These are phyloP conservation scores for Ophiostoma ulmi DNA, from an alignment of 2,329 filamentous ascomycete species.

Conservation along the genomic window DNA sequence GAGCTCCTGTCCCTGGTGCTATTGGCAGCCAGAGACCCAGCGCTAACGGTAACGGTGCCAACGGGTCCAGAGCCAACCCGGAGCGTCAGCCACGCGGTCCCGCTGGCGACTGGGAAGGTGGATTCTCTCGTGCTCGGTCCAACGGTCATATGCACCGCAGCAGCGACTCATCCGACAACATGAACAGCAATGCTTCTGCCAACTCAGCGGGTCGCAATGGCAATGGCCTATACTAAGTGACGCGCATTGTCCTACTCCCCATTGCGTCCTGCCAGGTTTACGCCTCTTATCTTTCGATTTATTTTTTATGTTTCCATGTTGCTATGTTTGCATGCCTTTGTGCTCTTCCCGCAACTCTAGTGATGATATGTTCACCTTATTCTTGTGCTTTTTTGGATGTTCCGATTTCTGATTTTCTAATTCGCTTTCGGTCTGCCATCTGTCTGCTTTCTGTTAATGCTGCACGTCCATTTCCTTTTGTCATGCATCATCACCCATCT, in stretches of 20 bases:
- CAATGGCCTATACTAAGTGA: not conserved
- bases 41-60: conserved; percentile 30
- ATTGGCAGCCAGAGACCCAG: conserved; percentile 61
- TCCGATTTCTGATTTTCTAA: not conserved
- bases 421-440: not conserved
- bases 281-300: not conserved
- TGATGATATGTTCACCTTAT: not conserved
- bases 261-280: too few relatives aligned
- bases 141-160: conserved; percentile 59
- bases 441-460: not conserved
- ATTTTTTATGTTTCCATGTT: not conserved
- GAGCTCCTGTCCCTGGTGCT: conserved; percentile 44
- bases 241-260: too few relatives aligned
- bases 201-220: conserved; percentile 1
- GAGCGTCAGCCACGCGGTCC: conserved; percentile 61
- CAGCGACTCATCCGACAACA: conserved; percentile 44
- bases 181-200: not conserved
- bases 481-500: conserved; percentile 12
- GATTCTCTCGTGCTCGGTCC: conserved; percentile 52
- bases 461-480: conserved; percentile 16
- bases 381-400: too few relatives aligned
- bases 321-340: not conserved
- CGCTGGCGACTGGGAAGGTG: conserved; percentile 53
- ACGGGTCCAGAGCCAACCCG: conserved; percentile 43
- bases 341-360: not conserved